Percentiles rank a stretch among this genome's conserved stretches.
These are phyloP conservation scores for Exophiala phaeomuriformis DNA, from an alignment of 2,329 filamentous ascomycete genomes.

Conservation along the genomic window DNA sequence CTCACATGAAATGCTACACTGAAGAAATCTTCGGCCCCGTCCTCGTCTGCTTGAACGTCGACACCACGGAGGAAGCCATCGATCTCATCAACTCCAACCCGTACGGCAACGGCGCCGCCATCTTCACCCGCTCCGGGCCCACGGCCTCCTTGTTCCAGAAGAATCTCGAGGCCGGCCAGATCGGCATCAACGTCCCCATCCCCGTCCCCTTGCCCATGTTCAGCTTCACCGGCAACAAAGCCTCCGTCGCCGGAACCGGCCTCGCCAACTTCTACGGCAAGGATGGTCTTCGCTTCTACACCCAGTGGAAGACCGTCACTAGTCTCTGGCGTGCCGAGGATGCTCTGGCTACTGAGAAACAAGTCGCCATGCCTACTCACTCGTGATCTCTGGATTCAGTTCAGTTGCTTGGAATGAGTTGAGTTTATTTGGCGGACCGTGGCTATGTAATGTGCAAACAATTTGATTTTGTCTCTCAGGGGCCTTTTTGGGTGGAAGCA, in stretches of 20 bases:
- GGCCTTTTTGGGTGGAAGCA: too few relatives aligned
- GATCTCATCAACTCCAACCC: slow-evolving; percentile 58
- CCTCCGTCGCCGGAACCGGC: slow-evolving; percentile 82
- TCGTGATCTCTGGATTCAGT: slow-evolving; percentile 15
- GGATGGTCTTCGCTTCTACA: slow-evolving; percentile 89
- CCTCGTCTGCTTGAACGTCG: slow-evolving; percentile 54
- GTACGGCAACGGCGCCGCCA: slow-evolving; percentile 56
- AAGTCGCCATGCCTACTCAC: slow-evolving; percentile 79
- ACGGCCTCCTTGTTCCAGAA: slow-evolving; percentile 57
- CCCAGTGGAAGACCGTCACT: slow-evolving; percentile 95
- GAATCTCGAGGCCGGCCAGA: slow-evolving; percentile 59
- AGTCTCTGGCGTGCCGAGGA: slow-evolving; percentile 82
- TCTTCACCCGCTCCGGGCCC: slow-evolving; percentile 57
- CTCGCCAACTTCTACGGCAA: slow-evolving; percentile 93
- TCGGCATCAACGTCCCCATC: slow-evolving; percentile 61
- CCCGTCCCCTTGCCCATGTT: slow-evolving; percentile 58
- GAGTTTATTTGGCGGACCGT: neutral
- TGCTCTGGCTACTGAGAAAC: slow-evolving; percentile 74
- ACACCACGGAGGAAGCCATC: slow-evolving; percentile 56
- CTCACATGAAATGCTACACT: slow-evolving; percentile 59
- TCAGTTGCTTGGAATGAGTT: too few relatives aligned
- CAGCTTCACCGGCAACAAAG: slow-evolving; percentile 68
- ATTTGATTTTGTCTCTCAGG: too few relatives aligned
- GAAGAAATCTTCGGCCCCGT: slow-evolving; percentile 63
- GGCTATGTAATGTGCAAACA: neutral